Percentiles rank a stretch among this genome's conserved stretches.
Evolutionary conservation across 139 green algal species (phyloP).

Genomic region (Chlamydomonas sp.): DNA sequence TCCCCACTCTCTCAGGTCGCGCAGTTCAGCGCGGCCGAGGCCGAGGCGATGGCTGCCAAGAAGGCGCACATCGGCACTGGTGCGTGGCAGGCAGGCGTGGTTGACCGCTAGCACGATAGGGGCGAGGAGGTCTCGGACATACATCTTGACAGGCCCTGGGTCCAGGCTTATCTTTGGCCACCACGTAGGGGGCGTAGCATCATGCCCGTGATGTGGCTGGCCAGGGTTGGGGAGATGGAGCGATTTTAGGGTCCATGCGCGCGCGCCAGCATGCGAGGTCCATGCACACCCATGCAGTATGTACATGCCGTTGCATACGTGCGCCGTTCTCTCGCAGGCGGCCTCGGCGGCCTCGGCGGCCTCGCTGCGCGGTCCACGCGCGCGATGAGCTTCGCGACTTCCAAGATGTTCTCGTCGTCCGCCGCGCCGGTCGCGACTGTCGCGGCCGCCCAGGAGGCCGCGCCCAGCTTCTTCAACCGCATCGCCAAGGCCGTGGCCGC

Average conservation of each 20-base stretch:
- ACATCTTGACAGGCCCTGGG: no score
- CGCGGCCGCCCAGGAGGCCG: background rate
- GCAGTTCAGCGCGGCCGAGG: slow-evolving; percentile 21
- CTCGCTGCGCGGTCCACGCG: slow-evolving; percentile 12
- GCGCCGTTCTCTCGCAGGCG: background rate
- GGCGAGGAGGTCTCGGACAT: no score
- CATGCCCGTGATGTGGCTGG: no score
- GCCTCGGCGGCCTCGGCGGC: slow-evolving; percentile 10
- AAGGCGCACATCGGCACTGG: slow-evolving; percentile 26
- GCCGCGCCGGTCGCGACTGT: slow-evolving; percentile 10
- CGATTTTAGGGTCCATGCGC: background rate
- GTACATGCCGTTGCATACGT: background rate
- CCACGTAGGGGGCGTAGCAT: no score
- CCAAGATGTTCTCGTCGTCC: background rate
- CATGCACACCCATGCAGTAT: no score
- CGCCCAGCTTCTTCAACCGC: slow-evolving; percentile 18
- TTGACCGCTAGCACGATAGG: background rate
- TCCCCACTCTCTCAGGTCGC: no score
- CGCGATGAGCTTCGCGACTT: slow-evolving; percentile 15
- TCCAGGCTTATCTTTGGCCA: no score
- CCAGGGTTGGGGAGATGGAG: no score
- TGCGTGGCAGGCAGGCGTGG: slow-evolving; percentile 3
- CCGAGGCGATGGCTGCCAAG: slow-evolving; percentile 32
- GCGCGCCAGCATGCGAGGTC: no score
- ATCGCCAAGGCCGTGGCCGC: slow-evolving; percentile 25